Percentiles rank a stretch among this genome's conserved stretches.
These are phyloP conservation scores for Hypoxylon sp. DNA, from an alignment of 2,329 filamentous ascomycete species.

Conservation along the genomic window DNA sequence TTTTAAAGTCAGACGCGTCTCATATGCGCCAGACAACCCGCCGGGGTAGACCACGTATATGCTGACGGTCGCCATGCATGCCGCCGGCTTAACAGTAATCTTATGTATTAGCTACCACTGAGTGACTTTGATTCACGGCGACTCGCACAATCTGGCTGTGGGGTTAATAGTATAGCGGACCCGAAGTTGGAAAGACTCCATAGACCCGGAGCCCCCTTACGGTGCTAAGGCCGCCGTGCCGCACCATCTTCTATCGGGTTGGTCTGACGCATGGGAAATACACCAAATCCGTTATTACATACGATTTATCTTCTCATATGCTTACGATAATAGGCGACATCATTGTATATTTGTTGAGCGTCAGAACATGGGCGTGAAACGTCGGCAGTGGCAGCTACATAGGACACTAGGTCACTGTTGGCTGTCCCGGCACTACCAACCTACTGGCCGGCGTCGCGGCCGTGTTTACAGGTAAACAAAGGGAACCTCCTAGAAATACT, in stretches of 20 bases:
- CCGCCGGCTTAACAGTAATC: conserved; percentile 17
- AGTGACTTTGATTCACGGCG: conserved; percentile 12
- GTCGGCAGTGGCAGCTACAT: background rate
- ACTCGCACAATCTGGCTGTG: conserved; percentile 7
- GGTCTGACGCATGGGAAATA: conserved; percentile 3
- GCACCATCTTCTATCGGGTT: background rate
- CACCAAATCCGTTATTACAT: conserved; percentile 2
- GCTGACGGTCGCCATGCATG: conserved; percentile 30
- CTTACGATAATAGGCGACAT: background rate
- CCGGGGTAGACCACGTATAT: conserved; percentile 29
- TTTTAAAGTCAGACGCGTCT: conserved; percentile 27
- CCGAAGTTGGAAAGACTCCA: conserved; percentile 5
- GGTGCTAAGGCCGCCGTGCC: background rate
- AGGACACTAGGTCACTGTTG: conserved; percentile 4
- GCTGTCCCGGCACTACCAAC: conserved; percentile 6
- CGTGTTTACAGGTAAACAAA: conserved; percentile 2
- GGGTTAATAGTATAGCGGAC: conserved; percentile 16
- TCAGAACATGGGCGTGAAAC: background rate
- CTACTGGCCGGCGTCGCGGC: background rate
- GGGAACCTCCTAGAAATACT: background rate
- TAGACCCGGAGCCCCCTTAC: conserved; percentile 1
- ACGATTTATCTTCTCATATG: background rate
- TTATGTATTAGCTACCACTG: conserved; percentile 12
- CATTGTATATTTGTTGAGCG: background rate
- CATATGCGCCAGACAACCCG: conserved; percentile 15